These are phyloP conservation scores for Tricholoma bakamatsutake DNA, from an alignment of 768 basidiomycete genomes.

Conservation along the genomic window DNA sequence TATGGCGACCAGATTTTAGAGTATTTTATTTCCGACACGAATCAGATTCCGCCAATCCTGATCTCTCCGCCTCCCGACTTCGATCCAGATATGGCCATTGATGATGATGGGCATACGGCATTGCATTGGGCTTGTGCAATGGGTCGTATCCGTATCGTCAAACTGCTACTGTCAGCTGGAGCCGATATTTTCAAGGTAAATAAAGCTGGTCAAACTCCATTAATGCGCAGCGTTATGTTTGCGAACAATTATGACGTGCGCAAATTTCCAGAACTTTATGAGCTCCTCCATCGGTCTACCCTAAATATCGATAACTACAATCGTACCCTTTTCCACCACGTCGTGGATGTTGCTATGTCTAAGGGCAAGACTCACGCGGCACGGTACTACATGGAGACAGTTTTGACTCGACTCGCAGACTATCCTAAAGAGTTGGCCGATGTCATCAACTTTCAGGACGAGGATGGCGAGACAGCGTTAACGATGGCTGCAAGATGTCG, in stretches of 20 bases:
- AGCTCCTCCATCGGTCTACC: conserved; percentile 94
- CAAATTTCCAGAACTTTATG: conserved; percentile 97
- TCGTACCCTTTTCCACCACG: conserved; percentile 96
- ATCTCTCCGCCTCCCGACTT: conserved; percentile 86
- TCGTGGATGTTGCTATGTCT: conserved; percentile 94
- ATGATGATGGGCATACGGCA: conserved; percentile 96
- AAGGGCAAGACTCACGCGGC: conserved; percentile 98
- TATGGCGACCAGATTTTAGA: conserved; percentile 96
- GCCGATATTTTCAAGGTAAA: conserved; percentile 98
- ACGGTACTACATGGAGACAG: conserved; percentile 98
- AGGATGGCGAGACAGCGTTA: conserved; percentile 96
- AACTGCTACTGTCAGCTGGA: conserved; percentile 86
- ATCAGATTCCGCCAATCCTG: conserved; percentile 82
- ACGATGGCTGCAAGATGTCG: conserved; percentile 95
- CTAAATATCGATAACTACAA: conserved; percentile 98
- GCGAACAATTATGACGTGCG: conserved; percentile 99
- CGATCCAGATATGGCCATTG: conserved; percentile 93
- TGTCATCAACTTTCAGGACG: conserved; percentile 98
- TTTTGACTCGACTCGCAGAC: conserved; percentile 79
- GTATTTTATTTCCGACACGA: conserved; percentile 97
- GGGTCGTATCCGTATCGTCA: conserved; percentile 95
- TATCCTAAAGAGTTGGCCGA: conserved; percentile 96
- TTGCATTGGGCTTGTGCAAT: conserved; percentile 99
- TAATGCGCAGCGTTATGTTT: conserved; percentile 99
- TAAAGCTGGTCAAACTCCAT: conserved; percentile 90